Percentiles rank a stretch among this genome's conserved stretches.
These are phyloP conservation scores for Candida rishiriensis DNA, from an alignment of 805 yeast species.

Conservation along the genomic window DNA sequence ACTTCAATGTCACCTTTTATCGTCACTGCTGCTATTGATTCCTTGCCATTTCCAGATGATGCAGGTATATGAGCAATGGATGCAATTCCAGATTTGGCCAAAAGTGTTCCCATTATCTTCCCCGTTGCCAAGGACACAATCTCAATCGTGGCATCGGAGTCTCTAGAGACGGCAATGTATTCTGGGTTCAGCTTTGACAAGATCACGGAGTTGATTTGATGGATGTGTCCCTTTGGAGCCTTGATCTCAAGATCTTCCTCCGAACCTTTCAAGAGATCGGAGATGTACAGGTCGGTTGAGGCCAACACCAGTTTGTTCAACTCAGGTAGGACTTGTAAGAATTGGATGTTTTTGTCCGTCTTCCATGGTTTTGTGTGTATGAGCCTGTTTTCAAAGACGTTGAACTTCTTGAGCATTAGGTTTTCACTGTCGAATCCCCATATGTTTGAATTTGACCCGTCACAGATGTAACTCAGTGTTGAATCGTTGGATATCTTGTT, in stretches of 20 bases:
- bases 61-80: constrained; percentile 25
- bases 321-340: constrained; percentile 7
- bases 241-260: constrained; percentile 31
- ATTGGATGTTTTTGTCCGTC: constrained; percentile 14
- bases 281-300: constrained; percentile 28
- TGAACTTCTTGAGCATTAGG: constrained; percentile 23
- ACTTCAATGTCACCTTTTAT: constrained; percentile 21
- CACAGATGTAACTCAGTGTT: constrained; percentile 24
- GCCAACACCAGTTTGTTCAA: constrained; percentile 21
- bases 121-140: constrained; percentile 28
- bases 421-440: constrained; percentile 27
- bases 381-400: constrained; percentile 19
- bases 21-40: constrained; percentile 28
- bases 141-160: constrained; percentile 29
- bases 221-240: constrained; percentile 29
- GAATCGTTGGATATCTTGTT: constrained; percentile 33
- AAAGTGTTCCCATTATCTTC: constrained; percentile 29
- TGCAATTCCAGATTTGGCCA: constrained; percentile 31
- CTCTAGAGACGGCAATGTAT: constrained; percentile 32
- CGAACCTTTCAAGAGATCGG: constrained; percentile 24
- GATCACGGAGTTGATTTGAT: constrained; percentile 31
- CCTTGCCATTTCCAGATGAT: constrained; percentile 24
- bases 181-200: constrained; percentile 31
- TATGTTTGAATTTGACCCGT: constrained; percentile 20
- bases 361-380: constrained; percentile 18